Base-by-base conservation (phyloP, 2,329 filamentous ascomycete species). In the Colletotrichum acutatum region DNA sequence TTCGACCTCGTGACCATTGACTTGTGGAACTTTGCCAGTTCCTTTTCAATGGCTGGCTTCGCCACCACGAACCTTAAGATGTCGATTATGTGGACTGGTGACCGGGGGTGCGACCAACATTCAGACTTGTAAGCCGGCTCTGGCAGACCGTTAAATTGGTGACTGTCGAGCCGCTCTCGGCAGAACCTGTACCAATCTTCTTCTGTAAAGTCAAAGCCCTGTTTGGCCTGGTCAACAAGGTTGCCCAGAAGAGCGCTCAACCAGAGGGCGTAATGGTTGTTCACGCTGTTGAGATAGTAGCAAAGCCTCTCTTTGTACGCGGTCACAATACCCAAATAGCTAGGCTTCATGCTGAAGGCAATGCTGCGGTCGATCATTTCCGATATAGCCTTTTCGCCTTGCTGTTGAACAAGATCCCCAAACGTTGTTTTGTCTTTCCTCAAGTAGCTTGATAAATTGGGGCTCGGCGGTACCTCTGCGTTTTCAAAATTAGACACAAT, bases 401-500 rank as follows among this genome's bases (percentile, higher is more conserved):
- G 59, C 24, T 57, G 46, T 1, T 42, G 54, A 74, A 82, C 52
- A 1, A 92, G 78, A 0, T 89, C 85, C 4, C 75, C 58, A 30
- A 92, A 86, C 0, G 80, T 88, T 0, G 81, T 82, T 1, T 77
- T 83, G 19, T 88, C 83, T 64, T 90, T 88, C 0, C 76, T 77
- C 8, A 94, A 83, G 14, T 88, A 86, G 1, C 89, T 86, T 2
- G 82, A 74, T 0, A 92, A 79, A 65, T 89, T 85, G 0, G 82
- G 82, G 8, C 80, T 67, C 1, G 78, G 37, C 0, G 88, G 89
- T 6, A 86, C 80, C 0, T 86, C 83, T 0, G 90, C 89, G 71
- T 93, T 95, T 5, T 78, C 75, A 76, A 96, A 96, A n/a, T 90
- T 90, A 5, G 84, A 76, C 0, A 94, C 92, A 3, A 97, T 86